Percentiles rank a stretch among this genome's conserved stretches.
Evolutionary conservation across 345 rosid species (phyloP).

Genomic region (Eucalyptus marginata): DNA sequence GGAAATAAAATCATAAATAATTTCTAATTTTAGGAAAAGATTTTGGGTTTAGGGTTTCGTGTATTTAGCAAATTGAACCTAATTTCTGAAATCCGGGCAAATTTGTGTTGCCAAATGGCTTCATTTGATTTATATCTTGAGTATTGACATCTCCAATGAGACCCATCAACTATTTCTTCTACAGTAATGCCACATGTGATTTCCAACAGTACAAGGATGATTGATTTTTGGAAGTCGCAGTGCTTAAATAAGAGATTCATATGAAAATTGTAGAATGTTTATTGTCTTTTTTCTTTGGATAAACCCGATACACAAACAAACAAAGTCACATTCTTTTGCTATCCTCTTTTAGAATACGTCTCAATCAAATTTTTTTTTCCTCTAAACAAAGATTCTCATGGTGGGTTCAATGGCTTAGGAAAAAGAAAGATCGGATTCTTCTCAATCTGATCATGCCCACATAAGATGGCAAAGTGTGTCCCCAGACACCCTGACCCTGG

Average conservation of each 20-base stretch:
- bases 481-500: background rate
- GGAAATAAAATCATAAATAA: background rate
- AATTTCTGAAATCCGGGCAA: background rate
- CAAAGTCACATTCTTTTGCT: background rate
- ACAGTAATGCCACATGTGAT: background rate
- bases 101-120: background rate
- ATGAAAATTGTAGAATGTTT: background rate
- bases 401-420: background rate
- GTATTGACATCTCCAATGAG: background rate
- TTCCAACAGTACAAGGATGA: background rate
- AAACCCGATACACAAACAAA: background rate
- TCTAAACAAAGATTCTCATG: background rate
- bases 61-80: background rate
- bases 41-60: background rate
- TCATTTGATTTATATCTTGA: background rate
- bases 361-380: background rate
- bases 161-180: background rate
- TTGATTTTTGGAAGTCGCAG: accelerated
- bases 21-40: background rate
- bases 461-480: background rate
- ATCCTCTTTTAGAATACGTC: background rate
- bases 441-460: background rate
- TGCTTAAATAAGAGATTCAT: background rate
- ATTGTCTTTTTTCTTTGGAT: background rate
- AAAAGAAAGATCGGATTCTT: background rate